These are phyloP conservation scores for Metschnikowia vanudenii DNA, from an alignment of 805 yeast species.

Conservation along the genomic window DNA sequence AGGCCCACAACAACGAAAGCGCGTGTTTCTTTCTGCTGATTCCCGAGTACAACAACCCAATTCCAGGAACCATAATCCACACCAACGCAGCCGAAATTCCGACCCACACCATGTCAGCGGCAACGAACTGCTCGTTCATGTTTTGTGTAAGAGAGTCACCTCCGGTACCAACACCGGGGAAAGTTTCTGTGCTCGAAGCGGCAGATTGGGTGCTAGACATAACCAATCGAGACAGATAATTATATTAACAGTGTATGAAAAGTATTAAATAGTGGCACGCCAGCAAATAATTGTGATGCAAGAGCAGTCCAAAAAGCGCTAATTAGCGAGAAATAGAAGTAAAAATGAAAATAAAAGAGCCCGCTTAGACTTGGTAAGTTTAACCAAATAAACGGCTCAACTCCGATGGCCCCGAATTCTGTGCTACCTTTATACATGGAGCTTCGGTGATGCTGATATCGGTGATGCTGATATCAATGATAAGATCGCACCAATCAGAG, in stretches of 20 bases:
- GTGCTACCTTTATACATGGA: not conserved
- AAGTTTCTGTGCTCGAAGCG: slow-evolving; percentile 8
- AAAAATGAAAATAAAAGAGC: too few species aligned
- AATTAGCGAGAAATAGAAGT: too few species aligned
- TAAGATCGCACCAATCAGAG: slow-evolving; percentile 10
- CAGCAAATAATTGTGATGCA: not conserved
- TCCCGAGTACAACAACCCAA: slow-evolving; percentile 91
- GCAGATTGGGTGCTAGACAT: slow-evolving; percentile 9
- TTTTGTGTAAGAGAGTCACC: slow-evolving; percentile 76
- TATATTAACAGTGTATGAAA: not conserved
- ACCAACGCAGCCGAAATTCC: slow-evolving; percentile 77
- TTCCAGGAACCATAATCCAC: slow-evolving; percentile 96
- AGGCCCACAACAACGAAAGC: slow-evolving; percentile 90
- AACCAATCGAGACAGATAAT: not conserved
- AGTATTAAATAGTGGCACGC: not conserved
- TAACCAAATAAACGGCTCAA: not conserved
- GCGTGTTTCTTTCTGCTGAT: slow-evolving; percentile 94
- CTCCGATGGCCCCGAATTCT: not conserved
- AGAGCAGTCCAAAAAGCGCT: not conserved
- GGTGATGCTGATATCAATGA: slow-evolving; percentile 6
- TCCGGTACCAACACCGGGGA: slow-evolving; percentile 44
- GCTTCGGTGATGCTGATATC: slow-evolving; percentile 3
- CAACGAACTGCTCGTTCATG: slow-evolving; percentile 66
- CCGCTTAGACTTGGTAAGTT: too few species aligned
- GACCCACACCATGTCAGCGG: slow-evolving; percentile 84